phyloP scores from a whole-genome alignment of 148 eudicot genomes.

The Amaranthus hypochondriacus region DNA sequence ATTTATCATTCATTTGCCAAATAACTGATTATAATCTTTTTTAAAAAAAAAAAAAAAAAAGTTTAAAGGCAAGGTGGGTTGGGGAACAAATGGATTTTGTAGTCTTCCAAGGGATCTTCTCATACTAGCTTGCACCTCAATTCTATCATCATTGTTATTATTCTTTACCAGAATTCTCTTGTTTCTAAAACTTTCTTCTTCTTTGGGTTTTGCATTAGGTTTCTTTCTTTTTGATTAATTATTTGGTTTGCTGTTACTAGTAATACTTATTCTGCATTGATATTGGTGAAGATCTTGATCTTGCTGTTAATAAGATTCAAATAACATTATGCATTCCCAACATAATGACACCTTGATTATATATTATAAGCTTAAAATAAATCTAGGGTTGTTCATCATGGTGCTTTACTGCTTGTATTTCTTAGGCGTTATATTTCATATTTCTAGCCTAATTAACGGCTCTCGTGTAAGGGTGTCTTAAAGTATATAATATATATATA shows the following conservation, averaged over 20 bases:
- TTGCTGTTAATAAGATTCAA: background rate
- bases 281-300: conserved; percentile 19
- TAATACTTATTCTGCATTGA: background rate
- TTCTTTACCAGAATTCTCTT: conserved; percentile 23
- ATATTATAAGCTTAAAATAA: background rate
- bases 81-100: conserved; percentile 52
- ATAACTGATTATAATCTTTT: too few species aligned
- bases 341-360: conserved; percentile 11
- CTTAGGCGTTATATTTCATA: too few species aligned
- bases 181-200: conserved; percentile 26
- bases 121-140: background rate
- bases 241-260: background rate
- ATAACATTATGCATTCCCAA: conserved; percentile 9
- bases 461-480: too few species aligned
- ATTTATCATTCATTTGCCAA: too few species aligned
- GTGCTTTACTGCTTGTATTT: background rate
- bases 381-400: conserved; percentile 2
- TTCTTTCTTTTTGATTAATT: background rate
- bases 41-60: conserved; percentile 7
- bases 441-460: too few species aligned
- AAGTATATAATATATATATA: too few species aligned
- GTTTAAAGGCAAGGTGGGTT: conserved; percentile 6
- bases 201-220: conserved; percentile 4
- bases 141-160: conserved; percentile 27
- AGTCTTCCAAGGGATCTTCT: conserved; percentile 59